phyloP scores from a whole-genome alignment of 805 yeast genomes.

The Starmera quercuum region DNA sequence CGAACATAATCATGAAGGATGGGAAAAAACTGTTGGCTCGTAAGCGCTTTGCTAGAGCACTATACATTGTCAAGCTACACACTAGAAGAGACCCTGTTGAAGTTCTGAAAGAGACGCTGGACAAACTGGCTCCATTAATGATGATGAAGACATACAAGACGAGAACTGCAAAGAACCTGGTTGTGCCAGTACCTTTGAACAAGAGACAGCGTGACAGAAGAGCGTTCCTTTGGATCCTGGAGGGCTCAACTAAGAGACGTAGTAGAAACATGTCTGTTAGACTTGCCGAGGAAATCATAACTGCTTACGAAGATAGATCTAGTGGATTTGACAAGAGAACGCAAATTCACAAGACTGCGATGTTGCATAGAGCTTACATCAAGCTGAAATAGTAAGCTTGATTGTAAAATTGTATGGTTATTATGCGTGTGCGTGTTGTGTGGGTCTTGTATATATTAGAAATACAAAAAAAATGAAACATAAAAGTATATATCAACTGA shows the following conservation, averaged over 20 bases:
- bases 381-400: slow-evolving; percentile 25
- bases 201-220: slow-evolving; percentile 77
- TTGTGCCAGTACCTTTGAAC: slow-evolving; percentile 77
- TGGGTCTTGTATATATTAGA: neutral
- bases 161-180: slow-evolving; percentile 75
- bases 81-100: slow-evolving; percentile 74
- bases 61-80: slow-evolving; percentile 69
- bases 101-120: slow-evolving; percentile 66
- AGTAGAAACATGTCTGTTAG: slow-evolving; percentile 81
- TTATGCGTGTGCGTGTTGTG: too few relatives aligned
- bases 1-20: slow-evolving; percentile 85
- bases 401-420: too few relatives aligned
- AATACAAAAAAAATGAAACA: neutral
- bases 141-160: slow-evolving; percentile 69
- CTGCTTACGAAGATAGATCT: slow-evolving; percentile 71
- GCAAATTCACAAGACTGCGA: slow-evolving; percentile 78
- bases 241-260: slow-evolving; percentile 72
- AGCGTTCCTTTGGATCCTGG: slow-evolving; percentile 88
- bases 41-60: slow-evolving; percentile 63
- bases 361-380: slow-evolving; percentile 80
- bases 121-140: slow-evolving; percentile 79
- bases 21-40: slow-evolving; percentile 84
- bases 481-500: neutral
- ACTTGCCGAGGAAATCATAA: slow-evolving; percentile 79
- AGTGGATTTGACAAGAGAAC: slow-evolving; percentile 79